These are phyloP conservation scores for Cladosporium sp. DNA, from an alignment of 2,329 filamentous ascomycete genomes.

Conservation along the genomic window DNA sequence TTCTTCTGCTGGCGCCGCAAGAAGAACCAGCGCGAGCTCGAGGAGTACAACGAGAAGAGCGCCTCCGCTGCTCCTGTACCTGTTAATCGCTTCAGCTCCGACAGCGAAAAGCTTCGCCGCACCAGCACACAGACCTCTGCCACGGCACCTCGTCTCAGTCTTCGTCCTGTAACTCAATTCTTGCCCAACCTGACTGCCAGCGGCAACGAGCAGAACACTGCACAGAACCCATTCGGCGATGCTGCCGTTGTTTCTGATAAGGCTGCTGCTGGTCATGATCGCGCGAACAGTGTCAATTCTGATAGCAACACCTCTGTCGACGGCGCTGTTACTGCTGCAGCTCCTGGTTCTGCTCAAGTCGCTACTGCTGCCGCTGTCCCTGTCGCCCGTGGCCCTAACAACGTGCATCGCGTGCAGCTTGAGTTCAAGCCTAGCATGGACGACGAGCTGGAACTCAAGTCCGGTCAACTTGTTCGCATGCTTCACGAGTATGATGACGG, in stretches of 20 bases:
- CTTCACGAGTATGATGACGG: conserved; percentile 97
- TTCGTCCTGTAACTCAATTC: conserved; percentile 81
- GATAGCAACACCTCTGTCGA: conserved; percentile 8
- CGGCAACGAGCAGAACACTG: conserved; percentile 33
- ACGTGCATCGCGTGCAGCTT: conserved; percentile 88
- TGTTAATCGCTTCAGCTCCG: conserved; percentile 20
- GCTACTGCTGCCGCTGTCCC: conserved; percentile 34
- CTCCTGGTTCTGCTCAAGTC: conserved; percentile 25
- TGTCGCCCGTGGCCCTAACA: conserved; percentile 43
- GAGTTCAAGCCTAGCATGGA: conserved; percentile 91
- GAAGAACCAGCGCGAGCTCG: conserved; percentile 53
- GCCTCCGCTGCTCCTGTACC: conserved; percentile 10
- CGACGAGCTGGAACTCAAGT: conserved; percentile 78
- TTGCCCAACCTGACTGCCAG: conserved; percentile 58
- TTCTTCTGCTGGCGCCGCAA: conserved; percentile 71
- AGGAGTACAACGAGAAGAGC: conserved; percentile 42
- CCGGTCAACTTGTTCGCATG: conserved; percentile 80
- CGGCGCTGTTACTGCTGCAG: conserved; percentile 18
- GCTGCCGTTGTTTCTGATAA: conserved; percentile 25
- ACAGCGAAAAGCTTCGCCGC: conserved; percentile 30
- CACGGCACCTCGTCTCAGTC: conserved; percentile 72
- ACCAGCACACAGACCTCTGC: conserved; percentile 44
- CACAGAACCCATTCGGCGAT: conserved; percentile 36
- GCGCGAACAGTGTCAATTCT: conserved; percentile 16
- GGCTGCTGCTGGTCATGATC: conserved; percentile 19